Evolutionary conservation across 2,329 filamentous ascomycete species (phyloP).

Genomic region (Alternaria sp.): DNA sequence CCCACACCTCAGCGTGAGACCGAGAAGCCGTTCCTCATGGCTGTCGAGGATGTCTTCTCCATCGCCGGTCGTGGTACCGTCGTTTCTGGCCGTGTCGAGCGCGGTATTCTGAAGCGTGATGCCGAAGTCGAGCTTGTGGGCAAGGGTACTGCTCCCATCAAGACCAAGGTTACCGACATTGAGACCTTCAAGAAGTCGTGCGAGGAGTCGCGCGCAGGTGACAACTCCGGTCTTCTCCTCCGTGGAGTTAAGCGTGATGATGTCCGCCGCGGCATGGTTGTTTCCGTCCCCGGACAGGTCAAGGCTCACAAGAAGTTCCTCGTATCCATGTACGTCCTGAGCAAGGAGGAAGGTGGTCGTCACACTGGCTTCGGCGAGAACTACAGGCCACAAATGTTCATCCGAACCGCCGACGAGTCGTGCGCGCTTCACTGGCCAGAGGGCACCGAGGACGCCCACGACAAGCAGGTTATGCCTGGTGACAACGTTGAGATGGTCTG

Average conservation of each 20-base stretch:
- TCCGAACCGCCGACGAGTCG: conserved; percentile 83
- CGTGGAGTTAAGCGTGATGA: conserved; percentile 97
- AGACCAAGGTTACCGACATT: conserved; percentile 99
- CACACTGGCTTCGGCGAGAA: conserved; percentile 95
- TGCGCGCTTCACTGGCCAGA: conserved; percentile 87
- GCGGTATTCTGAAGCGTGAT: conserved; percentile 91
- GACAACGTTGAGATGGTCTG: conserved; percentile 99
- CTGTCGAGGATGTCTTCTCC: conserved; percentile 74
- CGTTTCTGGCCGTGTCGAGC: conserved; percentile 95
- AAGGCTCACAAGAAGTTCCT: conserved; percentile 93
- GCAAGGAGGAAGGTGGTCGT: conserved; percentile 96
- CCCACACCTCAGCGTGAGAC: conserved; percentile 91
- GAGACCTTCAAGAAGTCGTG: conserved; percentile 99
- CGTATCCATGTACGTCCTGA: conserved; percentile 94
- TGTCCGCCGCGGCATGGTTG: conserved; percentile 91
- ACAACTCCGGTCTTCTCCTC: conserved; percentile 97
- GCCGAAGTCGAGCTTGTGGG: conserved; percentile 93
- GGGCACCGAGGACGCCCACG: conserved; percentile 71
- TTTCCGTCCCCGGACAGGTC: conserved; percentile 80
- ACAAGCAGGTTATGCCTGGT: conserved; percentile 93
- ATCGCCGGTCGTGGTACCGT: conserved; percentile 89
- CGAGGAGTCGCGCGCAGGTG: conserved; percentile 92
- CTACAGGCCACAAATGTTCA: conserved; percentile 96
- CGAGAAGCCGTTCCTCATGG: conserved; percentile 99
- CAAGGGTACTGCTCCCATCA: conserved; percentile 80